Conservation (phyloP, 129 eudicot genomes). For the Ambrosia artemisiifolia region DNA sequence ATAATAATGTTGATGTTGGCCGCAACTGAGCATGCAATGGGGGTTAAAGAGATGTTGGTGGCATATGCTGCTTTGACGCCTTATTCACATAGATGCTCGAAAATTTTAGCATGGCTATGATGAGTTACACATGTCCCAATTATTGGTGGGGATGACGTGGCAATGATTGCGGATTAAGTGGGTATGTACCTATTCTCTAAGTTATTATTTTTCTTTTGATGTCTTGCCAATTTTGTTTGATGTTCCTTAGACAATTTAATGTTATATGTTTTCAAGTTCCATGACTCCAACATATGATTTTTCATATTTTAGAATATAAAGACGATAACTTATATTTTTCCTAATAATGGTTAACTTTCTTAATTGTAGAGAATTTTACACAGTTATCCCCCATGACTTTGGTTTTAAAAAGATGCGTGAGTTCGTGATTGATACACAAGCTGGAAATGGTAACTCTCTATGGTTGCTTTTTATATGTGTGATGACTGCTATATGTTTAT, state of each 20-base stretch:
- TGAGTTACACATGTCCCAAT: no score
- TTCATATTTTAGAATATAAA: background rate
- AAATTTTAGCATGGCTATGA: no score
- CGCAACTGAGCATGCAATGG: no score
- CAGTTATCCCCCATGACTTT: constrained; percentile 94
- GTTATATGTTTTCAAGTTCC: background rate
- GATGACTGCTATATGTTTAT: constrained; percentile 7
- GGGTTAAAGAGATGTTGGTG: no score
- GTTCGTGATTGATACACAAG: constrained; percentile 80
- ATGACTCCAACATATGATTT: background rate
- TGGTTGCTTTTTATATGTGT: background rate
- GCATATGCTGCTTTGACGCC: no score
- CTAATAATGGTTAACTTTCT: constrained; percentile 3
- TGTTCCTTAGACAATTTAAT: background rate
- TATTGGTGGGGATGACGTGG: no score
- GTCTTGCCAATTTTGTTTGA: background rate
- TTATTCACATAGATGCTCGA: no score
- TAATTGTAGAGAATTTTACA: constrained; percentile 85
- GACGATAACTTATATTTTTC: background rate
- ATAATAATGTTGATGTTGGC: no score
- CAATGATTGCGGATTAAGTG: no score
- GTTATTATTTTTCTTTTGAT: background rate
- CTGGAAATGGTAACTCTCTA: constrained; percentile 71
- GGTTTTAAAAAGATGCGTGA: constrained; percentile 93
- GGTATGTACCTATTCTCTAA: constrained; percentile 11